Percentiles rank a stretch among this genome's conserved stretches.
phyloP scores from a whole-genome alignment of 1,284 basidiomycete species.

The Moesziomyces sp. region DNA sequence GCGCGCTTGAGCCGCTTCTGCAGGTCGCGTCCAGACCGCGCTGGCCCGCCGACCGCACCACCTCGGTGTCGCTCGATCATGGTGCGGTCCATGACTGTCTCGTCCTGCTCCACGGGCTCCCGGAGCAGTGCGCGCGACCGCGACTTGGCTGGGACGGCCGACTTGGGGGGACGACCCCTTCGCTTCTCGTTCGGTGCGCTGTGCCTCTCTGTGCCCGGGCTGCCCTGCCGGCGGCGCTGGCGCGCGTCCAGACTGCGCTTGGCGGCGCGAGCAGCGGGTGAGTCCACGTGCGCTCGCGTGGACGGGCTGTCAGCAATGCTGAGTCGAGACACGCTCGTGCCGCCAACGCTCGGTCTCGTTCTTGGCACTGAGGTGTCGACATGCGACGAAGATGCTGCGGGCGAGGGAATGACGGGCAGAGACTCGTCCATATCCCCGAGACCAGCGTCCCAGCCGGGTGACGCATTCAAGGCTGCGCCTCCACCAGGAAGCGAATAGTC shows the following conservation, averaged over 20 bases:
- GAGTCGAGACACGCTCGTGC: conserved; percentile 21
- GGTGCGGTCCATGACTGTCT: conserved; percentile 36
- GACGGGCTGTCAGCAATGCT: conserved; percentile 15
- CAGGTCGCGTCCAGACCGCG: conserved; percentile 18
- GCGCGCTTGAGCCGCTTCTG: conserved; percentile 42
- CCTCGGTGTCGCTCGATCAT: conserved; percentile 27
- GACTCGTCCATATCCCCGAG: conserved; percentile 14
- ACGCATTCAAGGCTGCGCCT: conserved; percentile 7
- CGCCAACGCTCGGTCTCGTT: conserved; percentile 30
- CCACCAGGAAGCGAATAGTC: conserved; percentile 7
- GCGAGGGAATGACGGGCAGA: conserved; percentile 34
- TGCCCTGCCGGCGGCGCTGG: conserved; percentile 32
- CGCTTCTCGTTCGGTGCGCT: conserved; percentile 7
- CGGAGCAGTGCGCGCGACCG: conserved; percentile 21
- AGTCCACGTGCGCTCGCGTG: conserved; percentile 11
- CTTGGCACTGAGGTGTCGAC: conserved; percentile 25
- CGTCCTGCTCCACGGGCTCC: conserved; percentile 24
- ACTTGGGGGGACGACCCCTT: conserved; percentile 22
- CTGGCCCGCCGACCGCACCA: neutral
- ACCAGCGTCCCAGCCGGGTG: conserved; percentile 17
- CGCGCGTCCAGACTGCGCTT: conserved; percentile 27
- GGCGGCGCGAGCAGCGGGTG: conserved; percentile 38
- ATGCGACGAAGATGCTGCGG: conserved; percentile 24
- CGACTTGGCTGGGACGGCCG: neutral
- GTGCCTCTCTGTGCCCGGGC: conserved; percentile 19